Evolutionary conservation across 306 rosid genomes (phyloP).

Genomic region (Lupinus albus): DNA sequence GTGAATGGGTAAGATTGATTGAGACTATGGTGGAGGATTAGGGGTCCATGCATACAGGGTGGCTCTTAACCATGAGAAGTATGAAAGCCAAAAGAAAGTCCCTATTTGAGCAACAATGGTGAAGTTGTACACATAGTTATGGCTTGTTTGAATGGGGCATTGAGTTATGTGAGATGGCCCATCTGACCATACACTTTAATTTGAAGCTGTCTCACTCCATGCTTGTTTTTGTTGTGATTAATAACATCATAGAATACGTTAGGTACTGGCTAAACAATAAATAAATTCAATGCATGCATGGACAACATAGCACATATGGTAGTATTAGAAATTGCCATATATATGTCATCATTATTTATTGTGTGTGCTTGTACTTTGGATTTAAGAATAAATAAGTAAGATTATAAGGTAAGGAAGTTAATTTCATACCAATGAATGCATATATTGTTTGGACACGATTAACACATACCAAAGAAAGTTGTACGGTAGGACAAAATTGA

Average conservation of each 20-base stretch:
- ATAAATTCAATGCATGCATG: conserved; percentile 31
- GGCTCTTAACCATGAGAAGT: conserved; percentile 69
- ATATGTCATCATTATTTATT: neutral
- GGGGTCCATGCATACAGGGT: conserved; percentile 71
- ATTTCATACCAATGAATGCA: conserved; percentile 64
- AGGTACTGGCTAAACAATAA: conserved; percentile 7
- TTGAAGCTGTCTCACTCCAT: conserved; percentile 63
- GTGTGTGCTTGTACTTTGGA: neutral
- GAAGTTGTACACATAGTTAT: conserved; percentile 69
- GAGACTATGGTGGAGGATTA: conserved; percentile 57
- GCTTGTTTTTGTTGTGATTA: conserved; percentile 49
- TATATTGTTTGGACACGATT: conserved; percentile 69
- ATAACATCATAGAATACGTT: neutral
- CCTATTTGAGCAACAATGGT: conserved; percentile 72
- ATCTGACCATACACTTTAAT: conserved; percentile 76
- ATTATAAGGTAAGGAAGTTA: neutral
- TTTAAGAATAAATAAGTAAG: neutral
- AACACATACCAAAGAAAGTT: too few species aligned
- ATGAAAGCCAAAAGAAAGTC: conserved; percentile 75
- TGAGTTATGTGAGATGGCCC: conserved; percentile 79
- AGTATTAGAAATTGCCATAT: neutral
- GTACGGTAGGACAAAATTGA: too few species aligned
- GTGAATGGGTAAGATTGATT: conserved; percentile 61
- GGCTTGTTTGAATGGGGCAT: conserved; percentile 66
- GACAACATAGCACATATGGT: neutral